Percentiles rank a stretch among this genome's conserved stretches.
phyloP scores from a whole-genome alignment of 768 basidiomycete genomes.

The Calocybe cyanea region DNA sequence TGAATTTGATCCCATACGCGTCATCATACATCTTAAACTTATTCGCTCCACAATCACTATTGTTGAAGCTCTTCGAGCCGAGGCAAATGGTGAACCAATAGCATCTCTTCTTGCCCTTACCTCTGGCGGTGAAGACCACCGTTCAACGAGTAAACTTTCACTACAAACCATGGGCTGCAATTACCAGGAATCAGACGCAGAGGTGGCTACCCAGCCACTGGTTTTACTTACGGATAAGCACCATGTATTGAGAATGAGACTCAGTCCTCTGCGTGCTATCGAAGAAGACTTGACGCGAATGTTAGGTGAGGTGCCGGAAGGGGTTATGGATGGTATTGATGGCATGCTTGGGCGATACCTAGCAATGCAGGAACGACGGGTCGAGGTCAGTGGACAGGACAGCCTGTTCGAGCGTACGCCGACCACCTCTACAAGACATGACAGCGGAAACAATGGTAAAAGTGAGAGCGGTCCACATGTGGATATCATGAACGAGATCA shows the following conservation, averaged over 20 bases:
- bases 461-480: too few species aligned
- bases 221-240: constrained; percentile 27
- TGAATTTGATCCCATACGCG: constrained; percentile 69
- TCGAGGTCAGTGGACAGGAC: constrained; percentile 20
- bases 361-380: constrained; percentile 10
- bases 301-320: constrained; percentile 36
- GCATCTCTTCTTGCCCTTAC: constrained; percentile 11
- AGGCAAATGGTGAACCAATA: constrained; percentile 32
- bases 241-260: constrained; percentile 30
- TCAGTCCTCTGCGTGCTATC: constrained; percentile 37
- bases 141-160: too few species aligned
- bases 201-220: constrained; percentile 6
- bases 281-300: constrained; percentile 34
- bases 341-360: constrained; percentile 11
- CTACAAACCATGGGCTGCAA: constrained; percentile 8
- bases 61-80: constrained; percentile 52
- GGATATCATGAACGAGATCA: constrained; percentile 28
- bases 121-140: constrained; percentile 31
- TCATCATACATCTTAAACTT: constrained; percentile 77
- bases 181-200: constrained; percentile 2
- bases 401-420: constrained; percentile 13
- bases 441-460: neutral
- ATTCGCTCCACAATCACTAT: constrained; percentile 62
- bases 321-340: constrained; percentile 21
- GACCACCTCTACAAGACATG: constrained; percentile 3